Evolutionary conservation across 2,329 filamentous ascomycete species (phyloP), one percentile per base, ranked within the genome.

Genomic region (Fusarium musae): DNA sequence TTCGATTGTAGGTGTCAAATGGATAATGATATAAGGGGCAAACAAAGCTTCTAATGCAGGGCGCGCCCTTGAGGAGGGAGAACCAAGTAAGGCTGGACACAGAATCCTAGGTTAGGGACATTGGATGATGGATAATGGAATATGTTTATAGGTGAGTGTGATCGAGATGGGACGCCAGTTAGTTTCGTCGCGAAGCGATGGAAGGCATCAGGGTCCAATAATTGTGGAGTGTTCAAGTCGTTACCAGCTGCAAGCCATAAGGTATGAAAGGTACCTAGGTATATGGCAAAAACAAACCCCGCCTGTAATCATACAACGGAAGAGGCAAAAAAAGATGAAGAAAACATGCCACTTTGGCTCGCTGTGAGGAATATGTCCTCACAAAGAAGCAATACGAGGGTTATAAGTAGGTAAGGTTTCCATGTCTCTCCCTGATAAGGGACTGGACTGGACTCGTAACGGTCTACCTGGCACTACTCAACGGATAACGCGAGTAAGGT

Each of bases 401-500:
- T 44, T 44, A 62, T 62, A 62, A 62, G 56, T 62, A 62, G 59
- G 56, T 59, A 62, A 28, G 23, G 23, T 10, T 13, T 50, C 47
- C 21, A 50, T 34, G 59, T 13, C 36, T 63, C 32, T 63, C 56
- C 52, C 30, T 36, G 36, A 58, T 39, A 59, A 32, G 42, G 42
- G 42, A 26, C 42, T 23, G n/a, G 40, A 23, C n/a, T 23, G 40
- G 52, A 34, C 47, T 50, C 52, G 21, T 42, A 56, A 56, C 52
- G 21, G 17, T 57, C 50, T 54, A 37, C 26, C 57, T 52, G 26
- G 28, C 30, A 39, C 40, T 19, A 23, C 47, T 34, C 47, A n/a
- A 52, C 30, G 47, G 17, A 52, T 43, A 65, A 70, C 58, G 57
- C 59, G 66, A 69, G 36, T 70, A 65, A 69, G 66, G 46, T 69